Base-by-base conservation (phyloP, 1,284 basidiomycete genomes). In the Gymnopus androsaceus region DNA sequence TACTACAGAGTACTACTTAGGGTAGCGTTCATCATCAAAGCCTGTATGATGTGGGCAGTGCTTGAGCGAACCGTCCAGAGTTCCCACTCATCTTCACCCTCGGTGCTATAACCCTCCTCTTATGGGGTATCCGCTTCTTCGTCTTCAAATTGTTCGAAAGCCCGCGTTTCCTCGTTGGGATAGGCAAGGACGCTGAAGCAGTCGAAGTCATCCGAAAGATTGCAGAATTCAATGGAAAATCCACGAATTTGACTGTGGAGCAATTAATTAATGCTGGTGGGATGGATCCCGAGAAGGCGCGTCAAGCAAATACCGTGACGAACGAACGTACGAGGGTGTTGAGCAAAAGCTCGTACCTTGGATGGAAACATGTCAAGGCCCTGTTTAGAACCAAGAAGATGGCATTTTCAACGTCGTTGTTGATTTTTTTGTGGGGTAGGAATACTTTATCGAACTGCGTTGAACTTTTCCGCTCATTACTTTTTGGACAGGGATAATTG, bases 111-210 rank as follows among this genome's bases (percentile, higher is more conserved):
- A 87, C 83, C 70, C 71, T 90, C 56, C 48, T 84, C 30, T 74
- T 88, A 40, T 91, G 83, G 75, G 62, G 81, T 51, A 67, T 87
- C 41, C 87, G 90, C 40, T 90, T 88, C 75, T 80, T 87, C 68
- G 72, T 87, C 49, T 92, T 92, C 75, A 74, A 77, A n/a, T 79
- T 93, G 49, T 75, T 85, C 56, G 90, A 93, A 68, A 85, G 84
- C 54, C 89, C 88, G 6, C 85, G 88, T 63, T 90, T 78, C 69
- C 79, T 94, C 28, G 82, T 93, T 67, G 83, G 84, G 5, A 81
- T 84, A 56, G 90, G 90, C 1, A 74, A 76, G 36, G 90, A 93
- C 62, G 79, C 76, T 14, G 82, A 87, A 49, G 92, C 91, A 0
- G 83, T 94, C 23, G 80, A 79, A 15, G 78, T 92, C 49, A 72